Evolutionary conservation across 257 asterid genomes (phyloP), one percentile per base, ranked within the genome.

Genomic region (Linaria vulgaris): DNA sequence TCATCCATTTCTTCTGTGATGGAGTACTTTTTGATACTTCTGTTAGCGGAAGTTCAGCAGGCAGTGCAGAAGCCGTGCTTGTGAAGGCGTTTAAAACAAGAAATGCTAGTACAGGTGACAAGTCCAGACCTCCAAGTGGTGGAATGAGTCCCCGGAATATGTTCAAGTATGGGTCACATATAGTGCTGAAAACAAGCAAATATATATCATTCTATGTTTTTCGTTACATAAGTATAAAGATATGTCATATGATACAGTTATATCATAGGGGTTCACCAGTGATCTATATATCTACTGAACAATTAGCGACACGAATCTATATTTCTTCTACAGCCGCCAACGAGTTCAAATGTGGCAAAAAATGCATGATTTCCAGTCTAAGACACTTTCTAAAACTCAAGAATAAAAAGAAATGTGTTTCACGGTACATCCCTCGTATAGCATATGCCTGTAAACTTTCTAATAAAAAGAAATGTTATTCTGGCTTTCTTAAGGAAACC

Each of bases 151-250:
- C 97, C 0, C 97, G 92, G 83, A 92, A 89, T 77, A 92, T 79
- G 82, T 92, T 89, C 94, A 89, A 73, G 81, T 92, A 92, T 9
- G 99, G 99, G 61, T 92, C 97, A 22, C 99, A 92, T 65, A 92
- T 22, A 16, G 99, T 89, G 84, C 96, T 92, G 96, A 69, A 67
- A 83, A 74, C 25, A 49, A 78, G 65, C 5, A 30, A 67, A 44
- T 9, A 59, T 41, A 31, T 74, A 73, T 80, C 31, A 61, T 19
- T 50, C 21, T 41, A 39, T 20, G 4, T 19, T 13, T 44, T 65
- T 56, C 34, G 57, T 19, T 23, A 37, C 44, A 52, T 54, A 44
- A 25, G 39, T 37, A 31, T 12, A 39, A 38, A 19, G 49, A 27
- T 2, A 27, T 27, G n/a, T n/a, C n/a, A n/a, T n/a, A n/a, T n/a